These are phyloP conservation scores for Diaporthe capsici DNA, from an alignment of 2,329 filamentous ascomycete genomes.

Conservation along the genomic window DNA sequence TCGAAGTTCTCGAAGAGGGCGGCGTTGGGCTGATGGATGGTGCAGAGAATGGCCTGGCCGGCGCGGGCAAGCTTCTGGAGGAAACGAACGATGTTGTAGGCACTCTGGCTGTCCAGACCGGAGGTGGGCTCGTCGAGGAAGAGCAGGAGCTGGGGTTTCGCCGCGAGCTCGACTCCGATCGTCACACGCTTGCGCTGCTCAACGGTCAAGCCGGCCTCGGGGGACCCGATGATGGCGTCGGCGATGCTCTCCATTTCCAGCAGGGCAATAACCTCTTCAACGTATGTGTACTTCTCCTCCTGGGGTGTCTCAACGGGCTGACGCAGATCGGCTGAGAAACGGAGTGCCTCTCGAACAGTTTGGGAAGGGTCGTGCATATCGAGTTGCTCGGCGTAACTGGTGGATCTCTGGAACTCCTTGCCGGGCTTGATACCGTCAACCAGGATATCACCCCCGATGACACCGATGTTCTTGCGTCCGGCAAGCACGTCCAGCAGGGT, in stretches of 20 bases:
- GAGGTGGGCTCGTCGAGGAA: conserved; percentile 87
- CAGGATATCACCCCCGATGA: conserved; percentile 69
- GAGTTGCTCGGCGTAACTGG: conserved; percentile 74
- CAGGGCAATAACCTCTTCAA: conserved; percentile 70
- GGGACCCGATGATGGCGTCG: conserved; percentile 70
- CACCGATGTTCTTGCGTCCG: conserved; percentile 72
- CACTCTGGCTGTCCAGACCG: conserved; percentile 79
- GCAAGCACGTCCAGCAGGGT: conserved; percentile 85
- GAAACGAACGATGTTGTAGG: conserved; percentile 84
- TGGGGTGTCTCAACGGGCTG: conserved; percentile 68
- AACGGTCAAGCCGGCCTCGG: conserved; percentile 79
- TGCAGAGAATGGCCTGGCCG: conserved; percentile 90
- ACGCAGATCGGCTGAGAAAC: conserved; percentile 73
- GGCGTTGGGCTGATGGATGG: conserved; percentile 91
- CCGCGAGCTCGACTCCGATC: conserved; percentile 90
- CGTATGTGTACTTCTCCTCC: conserved; percentile 70
- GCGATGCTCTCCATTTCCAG: conserved; percentile 72
- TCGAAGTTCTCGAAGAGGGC: conserved; percentile 92
- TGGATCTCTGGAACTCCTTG: conserved; percentile 73
- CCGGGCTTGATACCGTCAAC: conserved; percentile 70
- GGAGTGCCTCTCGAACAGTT: conserved; percentile 74
- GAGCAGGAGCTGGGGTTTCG: conserved; percentile 82
- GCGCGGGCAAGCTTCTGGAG: conserved; percentile 82
- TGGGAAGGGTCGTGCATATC: conserved; percentile 74
- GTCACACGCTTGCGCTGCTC: conserved; percentile 83